A percentile compares a stretch with the other conserved stretches of the same genome.
Conservation (phyloP, 768 basidiomycete genomes). For the Tulasnella sp. region DNA sequence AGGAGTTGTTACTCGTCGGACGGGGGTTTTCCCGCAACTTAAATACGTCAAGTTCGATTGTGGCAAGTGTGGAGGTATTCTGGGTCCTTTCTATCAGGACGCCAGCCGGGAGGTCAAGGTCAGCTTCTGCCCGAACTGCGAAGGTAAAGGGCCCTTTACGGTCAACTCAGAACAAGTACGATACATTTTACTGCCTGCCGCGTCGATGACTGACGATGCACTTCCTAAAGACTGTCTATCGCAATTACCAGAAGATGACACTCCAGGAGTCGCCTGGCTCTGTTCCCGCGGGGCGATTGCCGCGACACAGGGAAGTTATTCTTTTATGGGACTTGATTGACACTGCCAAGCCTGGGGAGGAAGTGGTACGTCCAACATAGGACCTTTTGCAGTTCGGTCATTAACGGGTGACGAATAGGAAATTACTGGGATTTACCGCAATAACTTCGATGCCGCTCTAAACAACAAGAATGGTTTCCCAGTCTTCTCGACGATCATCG, state of each 20-base stretch:
- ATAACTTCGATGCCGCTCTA: conserved; percentile 96
- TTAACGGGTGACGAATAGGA: conserved; percentile 42
- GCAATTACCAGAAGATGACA: conserved; percentile 99
- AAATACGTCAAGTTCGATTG: conserved; percentile 99
- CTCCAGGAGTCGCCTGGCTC: conserved; percentile 96
- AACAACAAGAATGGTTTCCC: conserved; percentile 99
- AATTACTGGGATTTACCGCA: conserved; percentile 94
- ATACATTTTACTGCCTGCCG: neutral
- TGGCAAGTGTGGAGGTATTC: conserved; percentile 79
- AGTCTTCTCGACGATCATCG: conserved; percentile 95
- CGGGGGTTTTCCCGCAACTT: conserved; percentile 96
- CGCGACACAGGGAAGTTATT: conserved; percentile 92
- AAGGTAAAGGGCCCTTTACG: conserved; percentile 86
- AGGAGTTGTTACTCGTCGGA: conserved; percentile 90
- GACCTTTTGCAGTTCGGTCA: neutral
- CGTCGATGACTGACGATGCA: neutral
- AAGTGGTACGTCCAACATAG: conserved; percentile 55
- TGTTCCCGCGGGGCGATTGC: conserved; percentile 93
- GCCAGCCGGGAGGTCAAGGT: conserved; percentile 87
- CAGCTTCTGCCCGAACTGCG: conserved; percentile 89
- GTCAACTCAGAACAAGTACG: conserved; percentile 91
- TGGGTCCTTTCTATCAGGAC: conserved; percentile 98
- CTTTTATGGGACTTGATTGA: conserved; percentile 98
- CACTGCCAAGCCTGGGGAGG: conserved; percentile 95
- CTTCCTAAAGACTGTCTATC: conserved; percentile 72